Evolutionary conservation across 768 basidiomycete species (phyloP), one percentile per base, ranked within the genome.

Genomic region (Hortiboletus campestris): DNA sequence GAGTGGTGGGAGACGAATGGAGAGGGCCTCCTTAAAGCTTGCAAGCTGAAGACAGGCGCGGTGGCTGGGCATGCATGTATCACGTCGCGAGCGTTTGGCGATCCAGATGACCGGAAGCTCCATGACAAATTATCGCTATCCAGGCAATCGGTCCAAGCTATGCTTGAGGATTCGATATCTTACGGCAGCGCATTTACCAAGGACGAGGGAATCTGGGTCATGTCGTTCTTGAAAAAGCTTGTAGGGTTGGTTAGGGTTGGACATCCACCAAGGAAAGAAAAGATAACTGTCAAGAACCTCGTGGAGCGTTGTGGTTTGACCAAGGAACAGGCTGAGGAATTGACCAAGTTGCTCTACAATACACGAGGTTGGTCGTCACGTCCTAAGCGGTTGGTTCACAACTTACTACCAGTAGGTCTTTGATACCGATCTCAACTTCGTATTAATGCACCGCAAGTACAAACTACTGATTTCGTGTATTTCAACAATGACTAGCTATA

Each of bases 51-150:
- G 39, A 16, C 57, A 44, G 35, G 39, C 35, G 58, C 47, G 5
- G 43, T 58, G n/a, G 69, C 51, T 28, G 66, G 65, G 6, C 64
- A 72, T 43, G 69, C 69, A 5, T 72, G 71, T 36, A 62, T 73
- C 34, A 72, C 71, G 20, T 63, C 67, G 13, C 41, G 50, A 29
- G 22, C 41, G 8, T 19, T 14, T 13, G 56, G 51, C 4, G 19
- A 60, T 34, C 34, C 49, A 11, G 17, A 47, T 16, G 32, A 57
- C 17, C 44, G 32, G 20, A 46, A 11, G 16, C 35, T 49, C 20
- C 35, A 22, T 19, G 52, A 51, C 6, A 68, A 63, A 32, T 10
- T 51, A 32, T 42, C 52, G 0, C 22, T 41, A 12, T 67, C 67
- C 20, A 66, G 54, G 41, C 53, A 59, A 34, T 38, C 35, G 11